Evolutionary conservation across 768 basidiomycete genomes (phyloP).

Genomic region (Tylopilus intermedius): DNA sequence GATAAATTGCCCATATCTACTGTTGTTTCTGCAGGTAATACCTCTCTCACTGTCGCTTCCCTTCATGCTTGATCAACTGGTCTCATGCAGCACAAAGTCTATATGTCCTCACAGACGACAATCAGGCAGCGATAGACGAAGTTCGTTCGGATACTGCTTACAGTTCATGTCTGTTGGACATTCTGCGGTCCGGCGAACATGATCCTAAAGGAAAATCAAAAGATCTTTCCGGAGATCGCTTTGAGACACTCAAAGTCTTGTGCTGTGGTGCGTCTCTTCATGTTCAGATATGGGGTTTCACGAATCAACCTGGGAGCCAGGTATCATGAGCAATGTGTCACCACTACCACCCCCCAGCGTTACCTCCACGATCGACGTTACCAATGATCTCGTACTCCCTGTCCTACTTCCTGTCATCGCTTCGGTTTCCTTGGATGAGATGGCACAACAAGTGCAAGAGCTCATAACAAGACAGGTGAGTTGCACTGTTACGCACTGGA

Average conservation of each 20-base stretch:
- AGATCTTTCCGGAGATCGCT: constrained; percentile 44
- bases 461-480: constrained; percentile 51
- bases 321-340: constrained; percentile 70
- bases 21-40: constrained; percentile 72
- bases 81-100: constrained; percentile 71
- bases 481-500: not conserved
- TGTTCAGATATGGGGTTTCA: not conserved
- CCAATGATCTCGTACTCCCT: constrained; percentile 68
- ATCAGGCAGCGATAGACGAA: constrained; percentile 64
- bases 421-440: constrained; percentile 50
- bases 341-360: constrained; percentile 69
- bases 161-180: constrained; percentile 59
- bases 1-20: constrained; percentile 65
- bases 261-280: constrained; percentile 52
- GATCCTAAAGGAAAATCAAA: constrained; percentile 36
- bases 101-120: constrained; percentile 91
- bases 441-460: constrained; percentile 45
- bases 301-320: constrained; percentile 32
- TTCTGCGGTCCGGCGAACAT: constrained; percentile 40
- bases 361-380: constrained; percentile 60
- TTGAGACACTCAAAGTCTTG: constrained; percentile 56
- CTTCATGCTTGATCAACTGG: not conserved
- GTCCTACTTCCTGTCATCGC: constrained; percentile 63
- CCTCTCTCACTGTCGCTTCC: constrained; percentile 7
- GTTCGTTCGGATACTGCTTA: constrained; percentile 58